These are phyloP conservation scores for Phalaenopsis equestris DNA, from an alignment of 106 monocot species.

Conservation along the genomic window DNA sequence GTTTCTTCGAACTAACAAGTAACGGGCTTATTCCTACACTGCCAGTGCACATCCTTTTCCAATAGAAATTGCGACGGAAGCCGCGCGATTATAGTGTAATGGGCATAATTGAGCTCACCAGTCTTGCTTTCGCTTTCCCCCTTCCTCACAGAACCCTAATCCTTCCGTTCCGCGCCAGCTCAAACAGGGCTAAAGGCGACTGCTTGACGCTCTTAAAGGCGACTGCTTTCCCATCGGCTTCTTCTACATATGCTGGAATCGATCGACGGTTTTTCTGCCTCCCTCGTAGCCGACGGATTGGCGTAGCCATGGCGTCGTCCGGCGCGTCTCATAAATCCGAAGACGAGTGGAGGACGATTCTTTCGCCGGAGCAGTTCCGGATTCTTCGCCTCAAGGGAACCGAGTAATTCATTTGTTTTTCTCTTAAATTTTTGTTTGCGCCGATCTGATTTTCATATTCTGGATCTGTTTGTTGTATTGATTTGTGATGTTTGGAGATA, in stretches of 20 bases:
- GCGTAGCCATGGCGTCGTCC: conserved; percentile 36
- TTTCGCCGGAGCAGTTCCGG: conserved; percentile 90
- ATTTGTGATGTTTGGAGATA: background rate
- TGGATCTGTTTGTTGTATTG: background rate
- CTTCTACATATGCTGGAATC: background rate
- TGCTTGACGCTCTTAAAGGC: background rate
- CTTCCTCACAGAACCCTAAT: conserved; percentile 9
- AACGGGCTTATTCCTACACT: too few species aligned
- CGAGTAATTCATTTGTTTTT: conserved; percentile 36
- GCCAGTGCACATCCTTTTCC: too few species aligned
- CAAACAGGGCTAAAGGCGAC: background rate
- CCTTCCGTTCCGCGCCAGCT: background rate
- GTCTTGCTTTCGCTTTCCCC: background rate
- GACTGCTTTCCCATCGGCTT: background rate
- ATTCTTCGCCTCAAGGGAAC: conserved; percentile 85
- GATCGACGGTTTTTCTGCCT: background rate
- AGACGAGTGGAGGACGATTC: conserved; percentile 84
- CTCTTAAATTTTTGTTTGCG: background rate
- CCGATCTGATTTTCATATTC: background rate
- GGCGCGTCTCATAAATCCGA: conserved; percentile 61
- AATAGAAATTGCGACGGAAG: too few species aligned
- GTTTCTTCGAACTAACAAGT: too few species aligned
- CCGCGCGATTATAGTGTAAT: background rate
- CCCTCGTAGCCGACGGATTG: background rate
- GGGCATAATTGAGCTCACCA: background rate